Evolutionary conservation across 257 asterid genomes (phyloP).

Genomic region (Phtheirospermum japonicum): DNA sequence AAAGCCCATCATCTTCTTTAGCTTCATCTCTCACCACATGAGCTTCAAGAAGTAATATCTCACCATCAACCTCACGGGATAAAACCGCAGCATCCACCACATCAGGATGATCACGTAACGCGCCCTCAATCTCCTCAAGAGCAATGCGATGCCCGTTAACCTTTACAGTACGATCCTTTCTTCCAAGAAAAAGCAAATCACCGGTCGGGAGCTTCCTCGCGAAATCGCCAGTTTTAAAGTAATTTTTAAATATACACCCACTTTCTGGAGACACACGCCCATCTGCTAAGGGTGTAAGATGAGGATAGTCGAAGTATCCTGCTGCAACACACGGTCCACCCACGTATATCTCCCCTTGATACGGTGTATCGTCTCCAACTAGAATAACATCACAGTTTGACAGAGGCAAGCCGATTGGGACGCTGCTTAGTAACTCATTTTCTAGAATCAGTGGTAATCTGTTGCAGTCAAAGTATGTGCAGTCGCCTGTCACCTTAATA

Average conservation of each 20-base stretch:
- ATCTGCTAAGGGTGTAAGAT: conserved; percentile 46
- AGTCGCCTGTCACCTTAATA: conserved; percentile 86
- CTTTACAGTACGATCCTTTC: conserved; percentile 83
- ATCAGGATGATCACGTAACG: conserved; percentile 59
- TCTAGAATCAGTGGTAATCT: conserved; percentile 57
- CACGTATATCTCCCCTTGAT: conserved; percentile 77
- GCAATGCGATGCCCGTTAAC: conserved; percentile 83
- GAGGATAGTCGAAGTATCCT: conserved; percentile 73
- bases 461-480: conserved; percentile 92
- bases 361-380: conserved; percentile 62
- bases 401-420: conserved; percentile 77
- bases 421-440: conserved; percentile 50
- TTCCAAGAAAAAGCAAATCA: conserved; percentile 72
- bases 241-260: conserved; percentile 30
- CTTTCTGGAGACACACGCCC: conserved; percentile 30
- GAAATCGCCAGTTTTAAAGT: conserved; percentile 85
- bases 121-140: conserved; percentile 79
- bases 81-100: conserved; percentile 81
- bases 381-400: conserved; percentile 68
- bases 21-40: conserved; percentile 51
- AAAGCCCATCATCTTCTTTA: conserved; percentile 38
- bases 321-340: conserved; percentile 75
- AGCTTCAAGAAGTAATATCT: conserved; percentile 66
- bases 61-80: conserved; percentile 51
- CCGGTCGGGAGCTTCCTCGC: conserved; percentile 78